Evolutionary conservation across 805 yeast genomes (phyloP), one percentile per base, ranked within the genome.

Genomic region (Kodamaea restingae): DNA sequence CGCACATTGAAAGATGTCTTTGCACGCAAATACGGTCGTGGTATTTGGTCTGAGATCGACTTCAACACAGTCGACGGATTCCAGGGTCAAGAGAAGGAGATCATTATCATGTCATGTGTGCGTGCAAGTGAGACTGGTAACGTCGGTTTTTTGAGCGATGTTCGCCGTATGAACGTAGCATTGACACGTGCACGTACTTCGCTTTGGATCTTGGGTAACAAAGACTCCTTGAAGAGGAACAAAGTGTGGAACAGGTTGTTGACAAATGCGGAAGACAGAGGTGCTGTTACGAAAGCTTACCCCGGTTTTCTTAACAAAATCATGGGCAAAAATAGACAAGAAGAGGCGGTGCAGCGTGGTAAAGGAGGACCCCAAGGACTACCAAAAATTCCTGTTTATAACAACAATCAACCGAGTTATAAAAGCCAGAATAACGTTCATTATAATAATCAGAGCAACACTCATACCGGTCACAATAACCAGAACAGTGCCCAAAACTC

Each of bases 31-130:
- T 84, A 75, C 52, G 98, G 98, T 8, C 65, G 65, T 2, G 54
- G 65, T 3, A 82, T 91, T 24, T 58, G 73, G 14, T 71, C 75
- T 21, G 81, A 76, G 38, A 78, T 95, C 35, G 95, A 86, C 55
- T 88, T 93, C 63, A 88, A 90, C 55, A 88, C 99, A 0, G 88
- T 93, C 44, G 99, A 93, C 71, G 98, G 98, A 1, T 93, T 90
- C 58, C 99, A 88, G 66, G 97, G 68, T 40, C 98, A 93, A 61
- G 99, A 93, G 56, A 93, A 91, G 60, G 97, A 91, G 46, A 78
- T 93, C 34, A 87, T 93, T 45, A 76, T 93, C 35, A 82, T 93
- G 71, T 88, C 98, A 0, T 91, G 98, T 76, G 99, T 93, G 3
- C 76, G 98, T 52, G 96, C 98, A 0, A 69, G 73, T 44, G 83